Conservation (phyloP, 2,329 filamentous ascomycete species). For the Tolypocladium nubicola region DNA sequence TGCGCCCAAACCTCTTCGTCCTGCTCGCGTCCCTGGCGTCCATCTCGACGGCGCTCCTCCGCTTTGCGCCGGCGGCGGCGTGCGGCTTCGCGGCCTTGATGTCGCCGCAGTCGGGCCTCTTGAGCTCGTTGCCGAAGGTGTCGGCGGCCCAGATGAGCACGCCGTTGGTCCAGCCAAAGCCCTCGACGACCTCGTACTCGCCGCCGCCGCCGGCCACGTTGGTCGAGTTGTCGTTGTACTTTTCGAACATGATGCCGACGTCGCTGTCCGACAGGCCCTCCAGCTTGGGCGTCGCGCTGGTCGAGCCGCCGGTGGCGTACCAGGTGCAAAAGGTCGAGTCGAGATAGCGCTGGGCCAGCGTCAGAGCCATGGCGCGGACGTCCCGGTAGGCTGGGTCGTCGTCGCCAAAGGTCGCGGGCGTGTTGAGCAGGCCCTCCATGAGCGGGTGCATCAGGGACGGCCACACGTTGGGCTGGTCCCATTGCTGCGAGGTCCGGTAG, state of each 20-base stretch:
- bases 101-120: constrained; percentile 44
- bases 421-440: constrained; percentile 50
- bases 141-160: constrained; percentile 58
- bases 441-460: constrained; percentile 55
- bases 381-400: constrained; percentile 42
- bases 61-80: constrained; percentile 13
- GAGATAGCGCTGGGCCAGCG: constrained; percentile 53
- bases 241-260: constrained; percentile 58
- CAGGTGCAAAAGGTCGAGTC: constrained; percentile 61
- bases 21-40: constrained; percentile 32
- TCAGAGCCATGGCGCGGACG: constrained; percentile 44
- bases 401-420: constrained; percentile 42
- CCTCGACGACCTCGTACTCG: constrained; percentile 59
- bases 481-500: constrained; percentile 50
- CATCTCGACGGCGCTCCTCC: constrained; percentile 34
- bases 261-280: constrained; percentile 29
- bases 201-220: constrained; percentile 54
- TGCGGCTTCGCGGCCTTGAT: constrained; percentile 30
- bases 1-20: constrained; percentile 34
- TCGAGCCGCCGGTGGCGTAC: constrained; percentile 55
- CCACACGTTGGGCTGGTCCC: constrained; percentile 64
- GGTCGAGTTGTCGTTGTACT: constrained; percentile 50
- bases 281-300: constrained; percentile 39
- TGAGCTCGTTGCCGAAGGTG: constrained; percentile 44
- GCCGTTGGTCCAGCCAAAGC: constrained; percentile 62